These are phyloP conservation scores for Heritiera fomes DNA, from an alignment of 345 rosid species.

Conservation along the genomic window DNA sequence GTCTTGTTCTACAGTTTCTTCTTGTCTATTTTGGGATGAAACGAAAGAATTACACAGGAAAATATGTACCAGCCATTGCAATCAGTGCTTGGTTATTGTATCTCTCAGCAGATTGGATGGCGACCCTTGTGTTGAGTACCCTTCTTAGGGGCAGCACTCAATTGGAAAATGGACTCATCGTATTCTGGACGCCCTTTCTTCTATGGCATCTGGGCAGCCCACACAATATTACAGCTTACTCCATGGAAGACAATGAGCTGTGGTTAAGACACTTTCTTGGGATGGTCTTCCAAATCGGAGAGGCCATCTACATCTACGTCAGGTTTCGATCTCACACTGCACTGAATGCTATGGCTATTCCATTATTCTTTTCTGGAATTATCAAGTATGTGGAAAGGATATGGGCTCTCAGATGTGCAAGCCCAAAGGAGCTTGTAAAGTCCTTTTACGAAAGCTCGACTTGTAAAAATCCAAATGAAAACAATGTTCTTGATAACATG, in stretches of 20 bases:
- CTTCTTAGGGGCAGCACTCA: conserved; percentile 11
- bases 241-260: conserved; percentile 42
- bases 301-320: conserved; percentile 37
- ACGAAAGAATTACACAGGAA: conserved; percentile 10
- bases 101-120: conserved; percentile 32
- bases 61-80: neutral
- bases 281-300: conserved; percentile 18
- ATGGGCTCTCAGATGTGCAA: conserved; percentile 43
- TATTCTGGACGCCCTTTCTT: conserved; percentile 38
- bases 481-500: neutral
- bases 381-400: conserved; percentile 48
- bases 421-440: conserved; percentile 34
- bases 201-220: conserved; percentile 38
- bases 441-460: conserved; percentile 22
- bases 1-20: conserved; percentile 24
- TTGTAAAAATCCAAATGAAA: neutral
- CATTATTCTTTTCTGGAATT: conserved; percentile 39
- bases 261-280: conserved; percentile 34
- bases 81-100: conserved; percentile 28
- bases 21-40: conserved; percentile 17
- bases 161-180: neutral
- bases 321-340: conserved; percentile 17
- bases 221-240: conserved; percentile 29
- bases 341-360: conserved; percentile 25
- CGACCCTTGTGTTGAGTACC: conserved; percentile 30